Evolutionary conservation across 2,329 filamentous ascomycete species (phyloP), one percentile per base, ranked within the genome.

Genomic region (Xylariaceae sp.): DNA sequence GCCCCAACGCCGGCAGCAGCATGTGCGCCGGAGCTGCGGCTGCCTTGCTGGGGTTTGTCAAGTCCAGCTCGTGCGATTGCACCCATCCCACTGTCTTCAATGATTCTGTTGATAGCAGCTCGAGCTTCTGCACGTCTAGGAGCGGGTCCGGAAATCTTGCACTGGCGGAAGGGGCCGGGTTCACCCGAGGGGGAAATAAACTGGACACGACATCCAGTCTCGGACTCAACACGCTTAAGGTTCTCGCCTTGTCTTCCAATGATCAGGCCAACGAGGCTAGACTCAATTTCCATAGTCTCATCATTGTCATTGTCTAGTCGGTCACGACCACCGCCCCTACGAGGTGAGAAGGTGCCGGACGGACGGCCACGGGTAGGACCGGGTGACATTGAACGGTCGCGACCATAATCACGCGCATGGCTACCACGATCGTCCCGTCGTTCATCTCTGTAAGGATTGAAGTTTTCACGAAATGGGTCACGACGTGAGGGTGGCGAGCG

Each of bases 221-320:
- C 90, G 42, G 82, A 77, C 71, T 96, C 92, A 59, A 96, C 90
- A 53, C 89, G 86, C 60, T 90, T 81, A 41, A 96, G 75, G 62
- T 95, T 96, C 73, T 96, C 92, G 60, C 91, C 91, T 66, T 92
- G 88, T 54, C 91, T 84, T 48, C 91, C 91, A 66, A 96, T 96
- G 64, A 96, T 95, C 33, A 96, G 77, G 40, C 91, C 91, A 47
- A 96, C 91, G 44, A 96, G 79, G 63, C 85, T 89, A 18, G 89
- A 90, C 67, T 96, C 90, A 64, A 96, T 90, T 63, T 88, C 82
- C 60, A 96, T 91, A 19, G 87, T 88, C 73, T 96, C 91, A 19
- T 82, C 81, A 63, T 86, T 88, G 60, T 90, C 88, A 61, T 88
- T 84, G 40, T 64, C 65, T 59, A 75, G 74, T 45, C 75, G 72